phyloP scores from a whole-genome alignment of 83 land plant species.

The Larix sibirica region DNA sequence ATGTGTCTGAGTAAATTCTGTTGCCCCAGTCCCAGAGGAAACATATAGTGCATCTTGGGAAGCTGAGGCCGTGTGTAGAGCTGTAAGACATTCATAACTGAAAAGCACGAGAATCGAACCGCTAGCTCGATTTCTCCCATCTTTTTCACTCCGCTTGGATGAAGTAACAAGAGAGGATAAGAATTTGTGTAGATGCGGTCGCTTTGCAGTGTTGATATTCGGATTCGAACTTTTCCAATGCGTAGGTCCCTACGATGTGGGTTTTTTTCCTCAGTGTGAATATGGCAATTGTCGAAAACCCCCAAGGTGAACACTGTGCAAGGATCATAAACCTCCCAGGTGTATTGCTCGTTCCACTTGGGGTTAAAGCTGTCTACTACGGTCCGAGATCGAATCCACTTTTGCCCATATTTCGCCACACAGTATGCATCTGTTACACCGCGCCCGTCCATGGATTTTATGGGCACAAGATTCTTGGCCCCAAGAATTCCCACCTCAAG shows the following conservation, averaged over 20 bases:
- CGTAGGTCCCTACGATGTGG: conserved; percentile 26
- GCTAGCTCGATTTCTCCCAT: conserved; percentile 69
- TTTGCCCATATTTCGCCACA: conserved; percentile 63
- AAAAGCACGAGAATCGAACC: conserved; percentile 47
- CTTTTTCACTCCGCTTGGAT: conserved; percentile 51
- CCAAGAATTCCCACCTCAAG: conserved; percentile 89
- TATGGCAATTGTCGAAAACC: conserved; percentile 57
- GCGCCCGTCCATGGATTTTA: conserved; percentile 75
- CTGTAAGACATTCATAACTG: conserved; percentile 23
- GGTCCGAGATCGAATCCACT: conserved; percentile 68
- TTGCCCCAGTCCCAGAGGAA: conserved; percentile 1
- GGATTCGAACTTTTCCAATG: conserved; percentile 66
- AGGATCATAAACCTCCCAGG: conserved; percentile 73
- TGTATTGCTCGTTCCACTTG: conserved; percentile 73
- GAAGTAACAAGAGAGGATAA: conserved; percentile 56
- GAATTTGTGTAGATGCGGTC: conserved; percentile 57
- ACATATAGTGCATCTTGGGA: conserved; percentile 34
- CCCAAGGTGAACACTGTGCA: conserved; percentile 66
- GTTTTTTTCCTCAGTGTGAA: not conserved
- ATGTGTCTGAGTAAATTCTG: conserved; percentile 26
- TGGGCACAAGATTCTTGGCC: conserved; percentile 76
- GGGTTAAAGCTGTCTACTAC: conserved; percentile 46
- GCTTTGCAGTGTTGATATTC: conserved; percentile 59
- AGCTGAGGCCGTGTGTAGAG: conserved; percentile 31
- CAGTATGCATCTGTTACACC: conserved; percentile 65